phyloP scores from a whole-genome alignment of 2,329 filamentous ascomycete genomes.

The Bipolaris gigantea region DNA sequence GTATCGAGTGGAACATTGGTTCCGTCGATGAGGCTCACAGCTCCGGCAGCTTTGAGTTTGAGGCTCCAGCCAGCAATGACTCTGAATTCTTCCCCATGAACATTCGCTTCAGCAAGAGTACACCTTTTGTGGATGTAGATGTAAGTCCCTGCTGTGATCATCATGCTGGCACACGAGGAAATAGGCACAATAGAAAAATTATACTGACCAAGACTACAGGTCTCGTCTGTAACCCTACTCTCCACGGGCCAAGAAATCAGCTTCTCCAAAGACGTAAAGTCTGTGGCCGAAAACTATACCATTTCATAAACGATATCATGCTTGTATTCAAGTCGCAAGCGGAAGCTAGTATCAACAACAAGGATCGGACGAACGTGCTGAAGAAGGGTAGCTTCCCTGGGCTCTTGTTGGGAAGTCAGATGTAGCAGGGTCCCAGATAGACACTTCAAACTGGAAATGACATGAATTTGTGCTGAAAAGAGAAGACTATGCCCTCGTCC shows the following conservation, averaged over 20 bases:
- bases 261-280: constrained; percentile 82
- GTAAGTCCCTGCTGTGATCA: constrained; percentile 61
- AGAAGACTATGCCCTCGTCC: no score
- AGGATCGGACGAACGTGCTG: neutral
- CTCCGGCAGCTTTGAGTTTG: constrained; percentile 91
- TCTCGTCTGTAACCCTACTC: constrained; percentile 68
- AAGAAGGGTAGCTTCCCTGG: neutral
- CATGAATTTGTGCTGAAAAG: neutral
- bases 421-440: neutral
- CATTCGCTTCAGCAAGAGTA: constrained; percentile 81
- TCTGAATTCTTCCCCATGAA: constrained; percentile 98
- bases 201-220: constrained; percentile 52
- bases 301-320: constrained; percentile 62
- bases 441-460: constrained; percentile 2
- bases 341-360: neutral
- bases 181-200: neutral
- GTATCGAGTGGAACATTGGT: constrained; percentile 91
- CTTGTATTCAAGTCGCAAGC: neutral
- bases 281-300: constrained; percentile 72
- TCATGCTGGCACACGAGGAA: neutral
- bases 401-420: neutral
- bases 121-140: constrained; percentile 89
- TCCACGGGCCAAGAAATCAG: constrained; percentile 78
- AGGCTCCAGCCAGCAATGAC: constrained; percentile 83
- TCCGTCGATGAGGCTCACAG: constrained; percentile 79